phyloP scores from a whole-genome alignment of 2,329 filamentous ascomycete genomes.

The Pyricularia sp. region DNA sequence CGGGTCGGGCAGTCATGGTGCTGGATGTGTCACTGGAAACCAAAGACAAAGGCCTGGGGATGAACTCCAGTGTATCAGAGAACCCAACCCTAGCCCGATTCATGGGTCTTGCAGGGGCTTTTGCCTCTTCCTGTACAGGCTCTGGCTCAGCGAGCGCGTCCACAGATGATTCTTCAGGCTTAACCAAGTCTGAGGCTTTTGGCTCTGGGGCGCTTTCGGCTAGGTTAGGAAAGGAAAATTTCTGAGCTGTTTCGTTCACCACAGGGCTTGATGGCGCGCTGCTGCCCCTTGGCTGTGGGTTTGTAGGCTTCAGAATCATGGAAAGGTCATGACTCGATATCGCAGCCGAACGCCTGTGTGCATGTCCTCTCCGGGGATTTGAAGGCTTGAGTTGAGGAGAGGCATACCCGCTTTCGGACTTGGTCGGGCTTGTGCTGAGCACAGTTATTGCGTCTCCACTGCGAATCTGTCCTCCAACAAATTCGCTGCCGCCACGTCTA shows the following conservation, averaged over 20 bases:
- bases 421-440: slow-evolving; percentile 63
- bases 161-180: neutral
- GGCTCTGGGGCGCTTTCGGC: neutral
- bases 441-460: slow-evolving; percentile 48
- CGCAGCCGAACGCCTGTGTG: slow-evolving; percentile 71
- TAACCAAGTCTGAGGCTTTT: neutral
- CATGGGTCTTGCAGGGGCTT: slow-evolving; percentile 10
- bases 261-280: slow-evolving; percentile 58
- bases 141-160: neutral
- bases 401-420: slow-evolving; percentile 46
- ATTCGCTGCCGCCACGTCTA: slow-evolving; percentile 74
- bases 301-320: slow-evolving; percentile 52
- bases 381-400: slow-evolving; percentile 45
- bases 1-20: slow-evolving; percentile 58
- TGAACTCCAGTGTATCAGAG: slow-evolving; percentile 75
- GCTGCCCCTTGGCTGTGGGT: slow-evolving; percentile 42
- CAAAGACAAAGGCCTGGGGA: slow-evolving; percentile 71
- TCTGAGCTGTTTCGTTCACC: slow-evolving; percentile 26
- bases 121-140: slow-evolving; percentile 6
- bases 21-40: slow-evolving; percentile 79
- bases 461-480: slow-evolving; percentile 65
- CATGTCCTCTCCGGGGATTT: slow-evolving; percentile 56
- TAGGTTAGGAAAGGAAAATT: slow-evolving; percentile 14
- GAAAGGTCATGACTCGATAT: slow-evolving; percentile 79
- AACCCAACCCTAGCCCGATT: slow-evolving; percentile 66